Conservation (phyloP, 2,329 filamentous ascomycete genomes). For the Zasmidium angulare region DNA sequence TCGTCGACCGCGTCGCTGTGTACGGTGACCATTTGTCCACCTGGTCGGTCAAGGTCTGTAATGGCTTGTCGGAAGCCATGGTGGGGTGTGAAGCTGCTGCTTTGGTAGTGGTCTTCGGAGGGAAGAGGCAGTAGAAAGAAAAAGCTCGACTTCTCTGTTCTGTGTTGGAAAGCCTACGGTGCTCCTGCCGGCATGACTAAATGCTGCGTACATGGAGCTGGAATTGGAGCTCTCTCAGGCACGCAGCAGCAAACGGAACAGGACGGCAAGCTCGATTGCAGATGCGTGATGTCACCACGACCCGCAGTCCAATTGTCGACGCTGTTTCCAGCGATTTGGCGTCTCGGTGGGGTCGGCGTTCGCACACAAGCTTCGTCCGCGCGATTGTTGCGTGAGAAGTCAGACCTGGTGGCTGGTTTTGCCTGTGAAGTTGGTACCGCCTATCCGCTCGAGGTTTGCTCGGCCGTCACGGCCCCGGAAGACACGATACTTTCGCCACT, state of each 20-base stretch:
- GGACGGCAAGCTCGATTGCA: background rate
- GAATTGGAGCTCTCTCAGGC: background rate
- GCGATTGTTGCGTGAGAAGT: background rate
- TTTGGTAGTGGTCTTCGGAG: background rate
- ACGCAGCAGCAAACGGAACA: background rate
- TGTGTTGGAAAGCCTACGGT: background rate
- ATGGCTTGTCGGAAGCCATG: conserved; percentile 19
- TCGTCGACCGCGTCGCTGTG: conserved; percentile 32
- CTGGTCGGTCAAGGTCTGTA: conserved; percentile 24
- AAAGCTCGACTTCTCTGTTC: background rate
- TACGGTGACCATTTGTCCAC: conserved; percentile 33
- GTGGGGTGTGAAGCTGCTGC: conserved; percentile 4
- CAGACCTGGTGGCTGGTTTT: background rate
- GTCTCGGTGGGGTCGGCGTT: background rate
- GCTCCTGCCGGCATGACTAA: background rate
- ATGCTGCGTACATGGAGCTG: background rate
- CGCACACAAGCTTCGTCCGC: background rate
- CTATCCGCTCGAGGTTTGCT: background rate
- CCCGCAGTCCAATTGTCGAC: background rate
- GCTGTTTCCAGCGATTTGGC: background rate
- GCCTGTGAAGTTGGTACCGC: background rate
- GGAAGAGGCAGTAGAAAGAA: background rate
- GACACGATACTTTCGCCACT: background rate
- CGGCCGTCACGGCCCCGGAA: background rate
- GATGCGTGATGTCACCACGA: background rate